Percentiles rank a stretch among this genome's conserved stretches.
phyloP scores from a whole-genome alignment of 495 filamentous ascomycete species.

The Penicillium cataractarum region DNA sequence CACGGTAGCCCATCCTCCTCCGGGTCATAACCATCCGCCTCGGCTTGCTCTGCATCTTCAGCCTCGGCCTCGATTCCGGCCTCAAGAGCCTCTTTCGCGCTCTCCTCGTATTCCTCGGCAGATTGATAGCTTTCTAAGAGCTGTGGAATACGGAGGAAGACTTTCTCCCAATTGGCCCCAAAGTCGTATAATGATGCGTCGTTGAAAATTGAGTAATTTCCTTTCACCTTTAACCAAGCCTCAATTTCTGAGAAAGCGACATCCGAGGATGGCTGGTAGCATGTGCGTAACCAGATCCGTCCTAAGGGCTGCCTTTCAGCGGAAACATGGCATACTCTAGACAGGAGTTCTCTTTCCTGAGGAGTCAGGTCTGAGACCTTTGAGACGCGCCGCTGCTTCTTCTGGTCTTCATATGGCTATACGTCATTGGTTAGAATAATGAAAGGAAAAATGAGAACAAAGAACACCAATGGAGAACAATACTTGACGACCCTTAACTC shows the following conservation, averaged over 20 bases:
- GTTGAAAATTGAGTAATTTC: not conserved
- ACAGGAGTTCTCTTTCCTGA: conserved; percentile 8
- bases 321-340: conserved; percentile 3
- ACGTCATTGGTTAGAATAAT: not conserved
- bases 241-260: not conserved
- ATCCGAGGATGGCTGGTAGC: conserved; percentile 11
- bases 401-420: conserved; percentile 1
- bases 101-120: not conserved
- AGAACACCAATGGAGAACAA: not conserved
- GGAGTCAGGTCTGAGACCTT: conserved; percentile 1
- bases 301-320: not conserved
- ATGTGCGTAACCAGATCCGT: conserved; percentile 13
- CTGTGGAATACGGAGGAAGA: not conserved
- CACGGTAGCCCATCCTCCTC: conserved; percentile 7
- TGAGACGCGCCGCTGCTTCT: not conserved
- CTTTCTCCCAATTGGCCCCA: conserved; percentile 14
- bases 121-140: not conserved
- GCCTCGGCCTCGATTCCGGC: conserved; percentile 1
- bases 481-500: conserved; percentile 15
- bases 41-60: not conserved
- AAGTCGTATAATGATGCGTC: conserved; percentile 13
- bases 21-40: conserved; percentile 12
- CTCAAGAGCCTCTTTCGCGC: not conserved
- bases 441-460: not conserved
- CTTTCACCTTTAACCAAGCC: not conserved